Percentiles rank a stretch among this genome's conserved stretches.
Evolutionary conservation across 2,329 filamentous ascomycete genomes (phyloP).

Genomic region (Exutisphaerella laricina): DNA sequence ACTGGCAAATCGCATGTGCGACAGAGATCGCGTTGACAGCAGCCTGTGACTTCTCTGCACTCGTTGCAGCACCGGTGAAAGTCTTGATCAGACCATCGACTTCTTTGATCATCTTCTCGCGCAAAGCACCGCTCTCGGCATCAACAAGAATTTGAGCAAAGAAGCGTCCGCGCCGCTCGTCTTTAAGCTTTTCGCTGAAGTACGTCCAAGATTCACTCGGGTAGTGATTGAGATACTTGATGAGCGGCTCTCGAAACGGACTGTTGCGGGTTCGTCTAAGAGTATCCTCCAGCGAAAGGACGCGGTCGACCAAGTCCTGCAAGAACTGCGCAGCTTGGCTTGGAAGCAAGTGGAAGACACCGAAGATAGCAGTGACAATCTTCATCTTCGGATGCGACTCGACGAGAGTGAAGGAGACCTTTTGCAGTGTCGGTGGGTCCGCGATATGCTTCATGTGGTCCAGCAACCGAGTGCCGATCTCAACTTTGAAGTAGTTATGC

Average conservation of each 20-base stretch:
- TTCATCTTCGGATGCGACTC: slow-evolving; percentile 93
- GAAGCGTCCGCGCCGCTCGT: slow-evolving; percentile 83
- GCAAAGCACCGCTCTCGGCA: slow-evolving; percentile 65
- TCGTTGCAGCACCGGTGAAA: slow-evolving; percentile 42
- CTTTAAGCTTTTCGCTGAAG: slow-evolving; percentile 71
- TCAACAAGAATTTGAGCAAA: slow-evolving; percentile 80
- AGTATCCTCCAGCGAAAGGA: slow-evolving; percentile 81
- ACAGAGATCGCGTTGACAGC: slow-evolving; percentile 85
- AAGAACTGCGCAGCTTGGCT: slow-evolving; percentile 87
- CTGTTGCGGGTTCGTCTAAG: slow-evolving; percentile 83
- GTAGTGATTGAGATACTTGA: slow-evolving; percentile 91
- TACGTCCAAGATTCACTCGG: slow-evolving; percentile 80
- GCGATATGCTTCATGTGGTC: slow-evolving; percentile 92
- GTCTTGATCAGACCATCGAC: slow-evolving; percentile 65
- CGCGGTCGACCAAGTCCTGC: slow-evolving; percentile 79
- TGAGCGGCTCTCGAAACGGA: slow-evolving; percentile 83
- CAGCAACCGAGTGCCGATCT: slow-evolving; percentile 87
- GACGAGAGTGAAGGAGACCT: slow-evolving; percentile 88
- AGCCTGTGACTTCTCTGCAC: slow-evolving; percentile 65
- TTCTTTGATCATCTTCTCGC: slow-evolving; percentile 68
- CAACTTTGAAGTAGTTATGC: slow-evolving; percentile 98
- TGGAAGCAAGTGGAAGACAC: slow-evolving; percentile 94
- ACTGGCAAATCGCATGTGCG: slow-evolving; percentile 69
- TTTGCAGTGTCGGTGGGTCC: slow-evolving; percentile 71
- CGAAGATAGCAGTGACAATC: slow-evolving; percentile 88